phyloP scores from a whole-genome alignment of 1,284 basidiomycete genomes.

The Malassezia slooffiae region DNA sequence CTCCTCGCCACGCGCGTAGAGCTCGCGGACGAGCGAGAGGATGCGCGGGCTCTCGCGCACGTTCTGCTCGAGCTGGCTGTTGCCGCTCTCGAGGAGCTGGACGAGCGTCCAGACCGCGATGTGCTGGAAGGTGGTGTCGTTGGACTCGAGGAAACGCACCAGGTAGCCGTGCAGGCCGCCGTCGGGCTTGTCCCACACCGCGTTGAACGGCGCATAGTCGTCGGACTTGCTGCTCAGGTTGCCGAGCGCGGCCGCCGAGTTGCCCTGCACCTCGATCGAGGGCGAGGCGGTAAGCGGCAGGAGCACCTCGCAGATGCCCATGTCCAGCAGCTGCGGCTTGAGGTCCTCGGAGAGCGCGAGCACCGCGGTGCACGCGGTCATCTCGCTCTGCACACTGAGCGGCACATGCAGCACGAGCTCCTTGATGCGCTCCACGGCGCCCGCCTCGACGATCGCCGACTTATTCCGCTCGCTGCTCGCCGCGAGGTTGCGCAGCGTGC shows the following conservation, averaged over 20 bases:
- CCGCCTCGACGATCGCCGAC: slow-evolving; percentile 92
- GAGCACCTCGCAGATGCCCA: slow-evolving; percentile 95
- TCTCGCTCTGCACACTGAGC: slow-evolving; percentile 94
- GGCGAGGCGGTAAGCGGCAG: slow-evolving; percentile 92
- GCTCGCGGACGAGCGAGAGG: slow-evolving; percentile 32
- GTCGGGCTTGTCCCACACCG: slow-evolving; percentile 94
- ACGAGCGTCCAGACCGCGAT: slow-evolving; percentile 93
- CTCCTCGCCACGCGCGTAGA: slow-evolving; percentile 19
- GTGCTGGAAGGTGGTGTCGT: slow-evolving; percentile 99
- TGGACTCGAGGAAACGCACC: slow-evolving; percentile 80
- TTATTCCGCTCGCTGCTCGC: slow-evolving; percentile 98
- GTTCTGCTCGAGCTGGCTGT: slow-evolving; percentile 50
- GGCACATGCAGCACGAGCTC: slow-evolving; percentile 90
- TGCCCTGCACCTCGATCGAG: slow-evolving; percentile 96
- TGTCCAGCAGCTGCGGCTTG: slow-evolving; percentile 61
- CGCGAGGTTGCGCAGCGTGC: slow-evolving; percentile 88
- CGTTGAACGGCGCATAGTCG: slow-evolving; percentile 94
- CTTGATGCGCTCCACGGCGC: slow-evolving; percentile 95
- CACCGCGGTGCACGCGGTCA: slow-evolving; percentile 91
- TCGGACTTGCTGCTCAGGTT: slow-evolving; percentile 87
- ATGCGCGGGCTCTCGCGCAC: slow-evolving; percentile 34
- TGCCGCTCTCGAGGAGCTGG: slow-evolving; percentile 84
- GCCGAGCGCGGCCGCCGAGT: slow-evolving; percentile 91
- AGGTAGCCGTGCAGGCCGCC: slow-evolving; percentile 94
- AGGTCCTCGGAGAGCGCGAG: slow-evolving; percentile 43